These are phyloP conservation scores for Climacium dendroides DNA, from an alignment of 225 moss, liverwort and hornwort species.

Conservation along the genomic window DNA sequence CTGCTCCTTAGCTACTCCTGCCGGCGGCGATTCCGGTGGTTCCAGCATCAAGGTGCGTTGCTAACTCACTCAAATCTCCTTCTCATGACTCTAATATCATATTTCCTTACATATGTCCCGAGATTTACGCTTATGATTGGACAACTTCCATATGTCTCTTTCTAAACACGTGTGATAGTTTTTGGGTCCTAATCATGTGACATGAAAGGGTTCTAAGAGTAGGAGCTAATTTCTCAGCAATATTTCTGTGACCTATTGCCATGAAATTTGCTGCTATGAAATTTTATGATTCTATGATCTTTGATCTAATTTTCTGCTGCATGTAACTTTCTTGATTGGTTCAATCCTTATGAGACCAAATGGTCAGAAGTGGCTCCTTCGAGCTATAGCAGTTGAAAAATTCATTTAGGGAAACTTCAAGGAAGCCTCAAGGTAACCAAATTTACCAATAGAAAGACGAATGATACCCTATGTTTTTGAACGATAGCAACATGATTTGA, in stretches of 20 bases:
- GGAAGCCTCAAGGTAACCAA: neutral
- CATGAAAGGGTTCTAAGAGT: neutral
- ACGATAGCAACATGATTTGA: neutral
- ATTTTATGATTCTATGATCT: neutral
- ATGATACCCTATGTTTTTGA: neutral
- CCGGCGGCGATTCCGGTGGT: neutral
- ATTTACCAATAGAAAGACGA: neutral
- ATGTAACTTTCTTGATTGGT: neutral
- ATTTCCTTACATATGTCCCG: neutral
- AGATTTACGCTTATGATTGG: neutral
- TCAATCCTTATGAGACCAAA: neutral
- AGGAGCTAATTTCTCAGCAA: neutral
- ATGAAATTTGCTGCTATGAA: neutral
- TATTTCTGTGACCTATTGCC: neutral
- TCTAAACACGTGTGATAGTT: neutral
- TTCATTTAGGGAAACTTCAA: neutral
- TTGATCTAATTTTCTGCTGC: neutral
- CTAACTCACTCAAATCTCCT: neutral
- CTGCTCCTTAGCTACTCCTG: slow-evolving; percentile 40
- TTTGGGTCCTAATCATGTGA: neutral
- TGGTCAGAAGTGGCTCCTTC: neutral
- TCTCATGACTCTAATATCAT: neutral
- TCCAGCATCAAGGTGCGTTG: slow-evolving; percentile 18
- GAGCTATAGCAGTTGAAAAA: neutral
- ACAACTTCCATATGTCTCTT: neutral